Evolutionary conservation across 805 yeast genomes (phyloP), one percentile per base, ranked within the genome.

Genomic region (Deakozyma indianensis): DNA sequence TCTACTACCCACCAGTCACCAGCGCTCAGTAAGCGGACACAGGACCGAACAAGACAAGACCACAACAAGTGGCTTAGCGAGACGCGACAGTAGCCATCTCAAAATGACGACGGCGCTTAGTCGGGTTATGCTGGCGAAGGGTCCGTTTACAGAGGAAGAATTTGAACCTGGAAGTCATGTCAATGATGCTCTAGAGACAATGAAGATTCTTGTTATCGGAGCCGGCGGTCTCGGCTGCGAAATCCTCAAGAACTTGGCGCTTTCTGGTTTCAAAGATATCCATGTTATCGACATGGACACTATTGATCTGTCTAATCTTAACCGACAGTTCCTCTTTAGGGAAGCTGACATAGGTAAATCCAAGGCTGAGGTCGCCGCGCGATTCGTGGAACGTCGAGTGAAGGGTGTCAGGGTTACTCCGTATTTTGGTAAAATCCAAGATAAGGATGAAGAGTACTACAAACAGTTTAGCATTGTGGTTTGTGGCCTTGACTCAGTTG

Each of bases 151-250:
- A 5, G 38, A 32, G 48, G n/a, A 20, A 32, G 20, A 43, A 24
- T 24, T 28, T 23, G 28, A 45, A 42, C 42, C 46, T 14, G 25
- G 44, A 32, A 18, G 22, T 21, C 21, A 3, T 72, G 55, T 53
- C 64, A 57, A 35, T 50, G 75, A 77, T 49, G 57, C 53, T 9
- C 45, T 45, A 14, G 21, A 16, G 23, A 28, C 40, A 3, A 21
- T 52, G 40, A 35, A 44, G 21, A 49, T 55, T 14, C 50, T 55
- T 22, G 58, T 63, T 2, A 71, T 82, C 41, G 94, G 94, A 1
- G 90, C 90, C 1, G 94, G 94, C 0, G 94, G 94, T 0, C 63
- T 83, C 22, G 94, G 94, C 2, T 83, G 94, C 62, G 92, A 83
- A 59, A 78, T 83, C 24, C 61, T 83, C 41, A 83, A 83, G 61